Conservation (phyloP, 345 rosid genomes). For the Linum lewisii region DNA sequence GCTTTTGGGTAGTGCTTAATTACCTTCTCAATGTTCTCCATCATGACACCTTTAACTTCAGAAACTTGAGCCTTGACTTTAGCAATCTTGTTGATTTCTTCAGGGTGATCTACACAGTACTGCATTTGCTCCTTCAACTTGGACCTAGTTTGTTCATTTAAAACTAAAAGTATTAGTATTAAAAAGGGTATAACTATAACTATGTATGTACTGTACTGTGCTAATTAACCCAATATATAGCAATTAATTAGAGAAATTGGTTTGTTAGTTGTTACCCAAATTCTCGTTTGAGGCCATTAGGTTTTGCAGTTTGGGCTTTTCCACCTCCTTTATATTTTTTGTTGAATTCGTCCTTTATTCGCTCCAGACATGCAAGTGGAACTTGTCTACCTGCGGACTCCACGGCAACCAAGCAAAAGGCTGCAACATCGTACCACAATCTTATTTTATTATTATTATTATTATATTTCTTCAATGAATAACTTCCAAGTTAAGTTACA, state of each 20-base stretch:
- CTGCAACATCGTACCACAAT: slow-evolving; percentile 48
- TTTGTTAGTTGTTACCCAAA: slow-evolving; percentile 22
- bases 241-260: not conserved
- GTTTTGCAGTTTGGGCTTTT: slow-evolving; percentile 70
- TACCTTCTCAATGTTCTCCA: slow-evolving; percentile 99
- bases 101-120: slow-evolving; percentile 88
- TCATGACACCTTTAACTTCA: slow-evolving; percentile 99
- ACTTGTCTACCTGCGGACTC: slow-evolving; percentile 84
- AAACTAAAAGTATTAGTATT: not conserved
- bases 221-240: no score
- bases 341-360: slow-evolving; percentile 84
- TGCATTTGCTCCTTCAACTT: slow-evolving; percentile 95
- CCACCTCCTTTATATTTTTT: slow-evolving; percentile 87
- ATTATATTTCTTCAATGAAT: no score
- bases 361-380: slow-evolving; percentile 85
- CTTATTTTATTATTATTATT: no score
- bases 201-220: no score
- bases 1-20: slow-evolving; percentile 1
- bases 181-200: not conserved
- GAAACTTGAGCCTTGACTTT: slow-evolving; percentile 98
- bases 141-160: slow-evolving; percentile 32
- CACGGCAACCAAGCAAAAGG: slow-evolving; percentile 86
- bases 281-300: slow-evolving; percentile 68
- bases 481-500: no score
- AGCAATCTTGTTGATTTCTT: slow-evolving; percentile 93